Evolutionary conservation across 2,329 filamentous ascomycete genomes (phyloP), one percentile per base, ranked within the genome.

Genomic region (Raffaelea arxii): DNA sequence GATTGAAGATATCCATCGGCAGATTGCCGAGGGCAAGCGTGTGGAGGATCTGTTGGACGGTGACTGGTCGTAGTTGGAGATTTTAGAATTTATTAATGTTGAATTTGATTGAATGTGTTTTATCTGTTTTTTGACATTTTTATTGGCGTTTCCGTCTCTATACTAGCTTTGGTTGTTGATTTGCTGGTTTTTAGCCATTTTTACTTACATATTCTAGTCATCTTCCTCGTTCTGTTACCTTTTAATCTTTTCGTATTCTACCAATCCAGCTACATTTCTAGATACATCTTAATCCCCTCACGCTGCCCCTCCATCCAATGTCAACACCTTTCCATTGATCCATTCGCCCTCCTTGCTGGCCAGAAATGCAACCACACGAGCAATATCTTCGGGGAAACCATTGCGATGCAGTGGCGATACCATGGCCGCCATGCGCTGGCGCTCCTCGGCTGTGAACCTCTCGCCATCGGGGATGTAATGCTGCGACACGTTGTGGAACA

Each of bases 391-490:
- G 27, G 27, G 27, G 16, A 30, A 30, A 9, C 27, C 27, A 16
- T 30, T 30, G 27, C 27, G 27, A 16, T 30, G 27, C 27, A 30
- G 27, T 16, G 27, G 27, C 27, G 27, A 30, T 30, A 16, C 27
- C 27, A 30, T 30, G 9, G 27, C 27, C 27, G 27, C 27, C 27
- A 30, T 30, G 9, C 16, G 27, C 27, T 30, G 27, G 9, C 27
- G 27, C 27, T 30, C 27, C 27, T 30, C 27, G 9, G 27, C 27
- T 16, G 27, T 9, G 27, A 9, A 30, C 27, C 16, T 9, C 9
- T 30, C 36, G 21, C 36, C 36, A 39, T 18, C 36, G 39, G 63
- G 63, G 38, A 66, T 62, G 53, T 66, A 66, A 41, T 65, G 54
- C 45, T 57, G 38, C 16, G 56, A 55, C 4, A 57, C 57, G 4